phyloP scores from a whole-genome alignment of 208 protist species.

The Strigomonas culicis region DNA sequence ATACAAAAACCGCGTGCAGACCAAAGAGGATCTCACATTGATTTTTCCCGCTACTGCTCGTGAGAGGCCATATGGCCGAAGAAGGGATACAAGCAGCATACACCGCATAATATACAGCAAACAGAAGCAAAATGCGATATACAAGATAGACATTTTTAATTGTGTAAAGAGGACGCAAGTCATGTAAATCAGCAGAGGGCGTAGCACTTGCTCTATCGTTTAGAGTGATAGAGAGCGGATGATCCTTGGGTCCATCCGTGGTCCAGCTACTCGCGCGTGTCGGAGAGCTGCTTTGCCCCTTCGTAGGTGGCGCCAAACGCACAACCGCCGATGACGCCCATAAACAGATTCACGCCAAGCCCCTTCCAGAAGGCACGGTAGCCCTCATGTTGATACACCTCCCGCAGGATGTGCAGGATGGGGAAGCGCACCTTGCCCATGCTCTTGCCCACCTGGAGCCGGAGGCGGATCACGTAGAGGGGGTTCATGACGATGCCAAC shows the following conservation, averaged over 20 bases:
- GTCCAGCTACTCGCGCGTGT: constrained; percentile 29
- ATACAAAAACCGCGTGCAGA: no score
- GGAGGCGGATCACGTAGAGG: constrained; percentile 73
- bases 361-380: constrained; percentile 64
- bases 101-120: no score
- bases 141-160: not conserved
- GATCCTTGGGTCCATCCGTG: no score
- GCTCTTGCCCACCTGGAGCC: constrained; percentile 54
- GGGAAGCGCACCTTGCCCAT: constrained; percentile 39
- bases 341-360: constrained; percentile 59
- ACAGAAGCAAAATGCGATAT: not conserved
- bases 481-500: constrained; percentile 74
- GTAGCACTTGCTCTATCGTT: no score
- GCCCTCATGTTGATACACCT: constrained; percentile 57
- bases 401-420: constrained; percentile 30
- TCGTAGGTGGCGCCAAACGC: constrained; percentile 81
- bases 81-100: no score
- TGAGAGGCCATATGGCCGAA: no score
- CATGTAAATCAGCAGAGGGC: no score
- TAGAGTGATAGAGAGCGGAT: no score
- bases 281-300: constrained; percentile 72
- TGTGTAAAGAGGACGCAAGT: no score
- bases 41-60: no score
- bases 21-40: no score
- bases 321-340: constrained; percentile 55